These are phyloP conservation scores for Crassisporium funariophilum DNA, from an alignment of 768 basidiomycete genomes.

Conservation along the genomic window DNA sequence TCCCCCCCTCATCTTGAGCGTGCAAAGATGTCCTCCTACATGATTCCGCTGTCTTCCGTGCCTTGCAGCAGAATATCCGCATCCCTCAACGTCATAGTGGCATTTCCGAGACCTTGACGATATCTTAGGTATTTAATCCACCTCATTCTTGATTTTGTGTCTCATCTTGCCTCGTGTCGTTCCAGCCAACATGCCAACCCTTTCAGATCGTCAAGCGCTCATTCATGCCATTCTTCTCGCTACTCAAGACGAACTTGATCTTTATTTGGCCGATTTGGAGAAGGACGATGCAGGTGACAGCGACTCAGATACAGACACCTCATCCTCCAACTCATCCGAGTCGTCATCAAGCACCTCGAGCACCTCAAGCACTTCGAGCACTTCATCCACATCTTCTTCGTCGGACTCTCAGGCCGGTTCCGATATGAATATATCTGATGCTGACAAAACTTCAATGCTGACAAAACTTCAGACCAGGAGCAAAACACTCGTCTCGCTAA, in stretches of 20 bases:
- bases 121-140: too few relatives aligned
- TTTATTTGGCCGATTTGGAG: conserved; percentile 5
- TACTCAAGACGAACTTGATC: conserved; percentile 7
- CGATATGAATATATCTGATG: not conserved
- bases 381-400: conserved; percentile 5
- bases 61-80: too few relatives aligned
- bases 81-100: too few relatives aligned
- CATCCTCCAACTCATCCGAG: not conserved
- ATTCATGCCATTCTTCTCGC: conserved; percentile 12
- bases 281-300: conserved; percentile 3
- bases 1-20: too few relatives aligned
- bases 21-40: too few relatives aligned
- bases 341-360: conserved; percentile 1
- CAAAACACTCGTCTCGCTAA: not conserved
- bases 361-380: conserved; percentile 3
- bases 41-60: too few relatives aligned
- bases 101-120: too few relatives aligned
- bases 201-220: conserved; percentile 14
- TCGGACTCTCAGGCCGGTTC: too few relatives aligned
- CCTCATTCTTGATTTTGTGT: too few relatives aligned
- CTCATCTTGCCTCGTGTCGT: too few relatives aligned
- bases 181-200: conserved; percentile 11
- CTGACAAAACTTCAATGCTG: not conserved
- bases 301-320: not conserved
- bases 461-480: not conserved